phyloP scores from a whole-genome alignment of 441 rosid genomes.

The Pelargonium australe region DNA sequence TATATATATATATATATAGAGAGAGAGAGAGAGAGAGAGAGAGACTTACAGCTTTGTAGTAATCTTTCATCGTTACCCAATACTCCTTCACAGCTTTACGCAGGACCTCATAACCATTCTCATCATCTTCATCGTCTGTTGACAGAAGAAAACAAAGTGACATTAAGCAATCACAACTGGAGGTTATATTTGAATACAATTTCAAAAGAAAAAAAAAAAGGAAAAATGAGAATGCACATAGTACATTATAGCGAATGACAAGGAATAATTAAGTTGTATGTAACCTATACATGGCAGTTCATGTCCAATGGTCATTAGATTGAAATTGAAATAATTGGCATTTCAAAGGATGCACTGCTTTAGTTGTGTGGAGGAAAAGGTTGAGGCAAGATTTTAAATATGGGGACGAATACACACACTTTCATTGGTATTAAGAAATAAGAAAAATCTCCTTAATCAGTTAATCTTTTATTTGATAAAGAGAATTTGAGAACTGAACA shows the following conservation, averaged over 20 bases:
- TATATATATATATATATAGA: background rate
- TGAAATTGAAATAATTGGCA: background rate
- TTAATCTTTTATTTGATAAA: background rate
- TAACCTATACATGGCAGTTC: too few species aligned
- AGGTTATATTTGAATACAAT: background rate
- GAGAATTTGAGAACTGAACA: conserved; percentile 1
- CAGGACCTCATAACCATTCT: conserved; percentile 35
- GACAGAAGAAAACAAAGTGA: conserved; percentile 11
- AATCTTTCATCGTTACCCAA: conserved; percentile 45
- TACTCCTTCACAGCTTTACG: conserved; percentile 55
- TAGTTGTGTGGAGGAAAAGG: background rate
- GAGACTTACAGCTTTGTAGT: conserved; percentile 52
- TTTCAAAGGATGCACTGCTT: background rate
- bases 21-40: background rate
- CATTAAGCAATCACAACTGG: conserved; percentile 8
- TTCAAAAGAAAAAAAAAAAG: background rate
- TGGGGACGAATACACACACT: background rate
- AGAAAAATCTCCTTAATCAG: background rate
- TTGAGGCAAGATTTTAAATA: background rate
- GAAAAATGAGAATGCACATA: background rate
- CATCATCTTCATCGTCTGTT: conserved; percentile 35
- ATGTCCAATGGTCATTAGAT: background rate
- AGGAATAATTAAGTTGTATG: too few species aligned
- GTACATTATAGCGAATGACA: background rate
- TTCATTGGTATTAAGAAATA: background rate